Base-by-base conservation (phyloP, 2,329 filamentous ascomycete genomes). In the Verticillium dahliae region DNA sequence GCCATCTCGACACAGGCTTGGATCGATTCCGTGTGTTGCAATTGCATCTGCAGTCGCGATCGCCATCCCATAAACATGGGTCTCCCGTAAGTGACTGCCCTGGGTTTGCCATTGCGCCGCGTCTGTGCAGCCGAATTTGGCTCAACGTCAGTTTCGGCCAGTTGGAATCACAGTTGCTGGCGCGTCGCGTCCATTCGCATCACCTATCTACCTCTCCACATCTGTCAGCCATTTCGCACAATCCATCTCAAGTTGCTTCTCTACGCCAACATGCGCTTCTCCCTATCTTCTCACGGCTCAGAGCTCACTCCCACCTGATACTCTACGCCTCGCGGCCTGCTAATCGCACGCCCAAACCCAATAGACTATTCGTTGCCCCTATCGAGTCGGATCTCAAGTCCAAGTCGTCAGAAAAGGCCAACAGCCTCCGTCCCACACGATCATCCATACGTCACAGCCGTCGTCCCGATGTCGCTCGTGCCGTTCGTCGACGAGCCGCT, bases 311-410 rank as follows among this genome's bases (percentile, higher is more conserved):
- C 6, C 45, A 27, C 45, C 18, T 52, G 6, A 22, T 18, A 18
- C 18, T 27, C 22, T 7, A 52, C 45, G 45, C 45, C 10, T 52
- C 45, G 45, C 18, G 45, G 45, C 45, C 45, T 52, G 45, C 45
- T 52, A 52, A 52, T 22, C 45, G 45, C 45, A 52, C 45, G 45
- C 45, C 45, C 45, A 6, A 52, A 52, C n/a, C 45, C 22, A 50
- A 50, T 64, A 82, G 80, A 65, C 71, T 81, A 37, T 82, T 80
- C 65, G 68, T 80, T 60, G 76, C 78, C 41, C 78, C 77, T 38
- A 74, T 79, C 65, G 76, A 80, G 66, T 78, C 78, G 57, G 77
- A 80, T 63, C 60, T 79, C 55, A 67, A 72, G 14, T 66, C 70
- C 56, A 78, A 78, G 65, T 60, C 73, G 38, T 64, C 72, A 33